Percentiles rank a stretch among this genome's conserved stretches.
Evolutionary conservation across 169 alveolate genomes (phyloP).

Genomic region (Plasmodium vinckei): DNA sequence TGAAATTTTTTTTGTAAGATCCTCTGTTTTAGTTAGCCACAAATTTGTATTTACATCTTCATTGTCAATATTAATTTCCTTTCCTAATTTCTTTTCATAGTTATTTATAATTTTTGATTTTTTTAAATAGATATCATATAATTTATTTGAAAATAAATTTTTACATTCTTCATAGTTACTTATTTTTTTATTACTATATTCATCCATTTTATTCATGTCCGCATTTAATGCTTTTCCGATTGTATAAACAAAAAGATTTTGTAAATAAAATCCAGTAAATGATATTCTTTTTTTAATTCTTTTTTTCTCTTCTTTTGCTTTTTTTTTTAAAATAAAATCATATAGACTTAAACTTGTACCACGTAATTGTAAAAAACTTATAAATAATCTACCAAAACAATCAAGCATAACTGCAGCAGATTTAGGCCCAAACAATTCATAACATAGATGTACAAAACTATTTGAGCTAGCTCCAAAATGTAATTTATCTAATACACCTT

Average conservation of each 20-base stretch:
- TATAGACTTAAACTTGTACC: slow-evolving; percentile 96
- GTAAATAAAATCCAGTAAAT: slow-evolving; percentile 82
- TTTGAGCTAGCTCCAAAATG: slow-evolving; percentile 97
- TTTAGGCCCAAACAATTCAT: slow-evolving; percentile 94
- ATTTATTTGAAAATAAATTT: not conserved
- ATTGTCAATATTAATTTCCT: not conserved
- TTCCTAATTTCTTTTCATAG: not conserved
- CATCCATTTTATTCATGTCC: slow-evolving; percentile 9
- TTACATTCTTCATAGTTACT: not conserved
- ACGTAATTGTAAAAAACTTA: slow-evolving; percentile 92
- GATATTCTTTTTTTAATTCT: slow-evolving; percentile 81
- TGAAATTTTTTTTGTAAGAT: not conserved
- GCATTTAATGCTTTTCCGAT: slow-evolving; percentile 53
- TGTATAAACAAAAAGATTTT: slow-evolving; percentile 77
- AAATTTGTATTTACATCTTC: not conserved
- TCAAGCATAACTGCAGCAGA: slow-evolving; percentile 94
- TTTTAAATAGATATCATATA: not conserved
- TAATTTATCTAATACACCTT: slow-evolving; percentile 97
- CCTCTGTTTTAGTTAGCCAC: not conserved
- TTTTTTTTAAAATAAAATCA: slow-evolving; percentile 92
- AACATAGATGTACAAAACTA: slow-evolving; percentile 96
- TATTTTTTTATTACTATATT: slow-evolving; percentile 7
- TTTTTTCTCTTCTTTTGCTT: slow-evolving; percentile 89
- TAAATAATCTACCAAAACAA: slow-evolving; percentile 93
- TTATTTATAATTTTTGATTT: not conserved